These are phyloP conservation scores for Tolypocladium sp. DNA, from an alignment of 2,329 filamentous ascomycete species.

Conservation along the genomic window DNA sequence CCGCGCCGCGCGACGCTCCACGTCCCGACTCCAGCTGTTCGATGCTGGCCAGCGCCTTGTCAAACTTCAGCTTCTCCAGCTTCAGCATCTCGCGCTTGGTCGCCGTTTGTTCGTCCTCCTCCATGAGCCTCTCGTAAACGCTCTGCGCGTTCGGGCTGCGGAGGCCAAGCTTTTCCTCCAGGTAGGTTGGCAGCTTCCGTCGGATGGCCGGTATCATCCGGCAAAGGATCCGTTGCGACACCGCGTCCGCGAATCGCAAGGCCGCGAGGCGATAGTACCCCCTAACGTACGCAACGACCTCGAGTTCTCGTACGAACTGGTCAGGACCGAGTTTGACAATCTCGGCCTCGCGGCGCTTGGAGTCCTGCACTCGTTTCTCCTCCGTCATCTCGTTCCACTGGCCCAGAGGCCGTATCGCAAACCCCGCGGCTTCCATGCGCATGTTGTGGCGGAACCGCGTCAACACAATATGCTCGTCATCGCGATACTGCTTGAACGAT, in stretches of 20 bases:
- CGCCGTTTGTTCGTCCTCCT: slow-evolving; percentile 36
- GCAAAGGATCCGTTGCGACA: slow-evolving; percentile 37
- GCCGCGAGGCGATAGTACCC: slow-evolving; percentile 63
- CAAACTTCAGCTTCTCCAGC: slow-evolving; percentile 34
- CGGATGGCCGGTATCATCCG: slow-evolving; percentile 38
- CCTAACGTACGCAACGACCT: slow-evolving; percentile 52
- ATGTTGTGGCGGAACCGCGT: slow-evolving; percentile 38
- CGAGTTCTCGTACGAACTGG: slow-evolving; percentile 48
- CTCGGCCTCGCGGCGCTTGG: slow-evolving; percentile 30
- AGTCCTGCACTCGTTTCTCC: slow-evolving; percentile 36
- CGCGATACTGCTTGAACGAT: slow-evolving; percentile 34
- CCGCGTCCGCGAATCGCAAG: slow-evolving; percentile 51
- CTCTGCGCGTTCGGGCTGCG: slow-evolving; percentile 15
- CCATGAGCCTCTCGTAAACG: slow-evolving; percentile 36
- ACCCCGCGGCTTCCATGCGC: slow-evolving; percentile 33
- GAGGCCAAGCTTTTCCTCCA: slow-evolving; percentile 35
- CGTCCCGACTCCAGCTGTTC: slow-evolving; percentile 26
- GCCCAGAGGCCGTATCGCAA: slow-evolving; percentile 17
- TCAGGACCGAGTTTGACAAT: slow-evolving; percentile 44
- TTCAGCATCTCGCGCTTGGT: slow-evolving; percentile 30
- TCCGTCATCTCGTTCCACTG: slow-evolving; percentile 37
- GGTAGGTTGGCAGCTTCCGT: slow-evolving; percentile 27
- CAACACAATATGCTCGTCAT: slow-evolving; percentile 35
- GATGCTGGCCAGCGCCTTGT: slow-evolving; percentile 36
- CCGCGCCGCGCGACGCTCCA: slow-evolving; percentile 8